A percentile compares a stretch with the other conserved stretches of the same genome.
These are phyloP conservation scores for Tephrocybe sp. DNA, from an alignment of 768 basidiomycete species.

Conservation along the genomic window DNA sequence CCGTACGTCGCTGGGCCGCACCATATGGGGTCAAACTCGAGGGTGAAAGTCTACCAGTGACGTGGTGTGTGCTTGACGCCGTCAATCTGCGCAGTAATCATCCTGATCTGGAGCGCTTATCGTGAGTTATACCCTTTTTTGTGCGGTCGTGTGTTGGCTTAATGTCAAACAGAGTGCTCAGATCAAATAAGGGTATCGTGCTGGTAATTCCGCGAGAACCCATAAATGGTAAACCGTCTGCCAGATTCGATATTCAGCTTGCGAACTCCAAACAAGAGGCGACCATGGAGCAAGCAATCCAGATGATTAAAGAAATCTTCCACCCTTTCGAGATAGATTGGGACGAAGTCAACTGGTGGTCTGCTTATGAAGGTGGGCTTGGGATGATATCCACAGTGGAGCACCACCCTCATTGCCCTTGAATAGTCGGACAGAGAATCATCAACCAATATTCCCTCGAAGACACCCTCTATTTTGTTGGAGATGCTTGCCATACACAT, in stretches of 20 bases:
- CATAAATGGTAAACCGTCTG: slow-evolving; percentile 17
- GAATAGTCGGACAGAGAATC: slow-evolving; percentile 13
- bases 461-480: slow-evolving; percentile 14
- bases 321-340: slow-evolving; percentile 15
- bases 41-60: slow-evolving; percentile 13
- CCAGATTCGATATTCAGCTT: slow-evolving; percentile 18
- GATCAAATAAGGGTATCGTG: slow-evolving; percentile 15
- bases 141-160: neutral
- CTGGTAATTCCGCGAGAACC: slow-evolving; percentile 16
- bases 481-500: slow-evolving; percentile 18
- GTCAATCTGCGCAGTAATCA: slow-evolving; percentile 14
- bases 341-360: slow-evolving; percentile 19
- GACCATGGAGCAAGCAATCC: slow-evolving; percentile 9
- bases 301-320: slow-evolving; percentile 14
- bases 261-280: slow-evolving; percentile 16
- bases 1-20: slow-evolving; percentile 15
- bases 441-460: slow-evolving; percentile 12
- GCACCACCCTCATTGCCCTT: too few species aligned
- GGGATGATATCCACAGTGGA: neutral
- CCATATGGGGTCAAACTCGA: slow-evolving; percentile 11
- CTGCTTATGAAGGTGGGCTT: slow-evolving; percentile 15
- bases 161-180: slow-evolving; percentile 8
- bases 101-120: slow-evolving; percentile 15
- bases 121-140: slow-evolving; percentile 2
- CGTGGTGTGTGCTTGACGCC: slow-evolving; percentile 17